These are phyloP conservation scores for Leishmania aethiopica DNA, from an alignment of 208 protist genomes.

Conservation along the genomic window DNA sequence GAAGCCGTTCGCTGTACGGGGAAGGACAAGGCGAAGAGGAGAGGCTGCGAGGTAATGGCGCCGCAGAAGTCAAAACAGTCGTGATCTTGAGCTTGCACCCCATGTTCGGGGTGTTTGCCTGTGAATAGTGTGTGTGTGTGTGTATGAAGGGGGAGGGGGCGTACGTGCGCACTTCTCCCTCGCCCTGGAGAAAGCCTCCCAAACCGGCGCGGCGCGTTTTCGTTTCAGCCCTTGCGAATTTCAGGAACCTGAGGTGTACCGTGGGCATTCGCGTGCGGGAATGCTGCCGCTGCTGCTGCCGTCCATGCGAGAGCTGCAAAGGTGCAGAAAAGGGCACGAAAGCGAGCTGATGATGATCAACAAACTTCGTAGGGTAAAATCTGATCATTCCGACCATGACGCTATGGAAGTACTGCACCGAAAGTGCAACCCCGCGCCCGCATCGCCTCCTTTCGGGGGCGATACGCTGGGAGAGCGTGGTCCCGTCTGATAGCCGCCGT, in stretches of 20 bases:
- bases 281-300: neutral
- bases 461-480: neutral
- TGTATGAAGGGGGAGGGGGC: neutral
- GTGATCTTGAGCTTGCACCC: neutral
- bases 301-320: neutral
- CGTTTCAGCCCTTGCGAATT: neutral
- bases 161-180: neutral
- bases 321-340: neutral
- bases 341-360: conserved; percentile 7
- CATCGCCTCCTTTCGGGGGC: neutral
- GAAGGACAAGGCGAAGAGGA: neutral
- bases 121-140: neutral
- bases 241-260: neutral
- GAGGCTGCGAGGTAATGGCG: neutral
- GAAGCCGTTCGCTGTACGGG: neutral
- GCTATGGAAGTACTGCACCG: conserved; percentile 25
- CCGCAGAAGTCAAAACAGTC: neutral
- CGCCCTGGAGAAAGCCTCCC: neutral
- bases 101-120: neutral
- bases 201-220: neutral
- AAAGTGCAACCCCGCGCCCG: neutral
- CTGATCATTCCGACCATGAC: conserved; percentile 39
- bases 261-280: neutral
- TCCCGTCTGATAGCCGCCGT: conserved; percentile 5
- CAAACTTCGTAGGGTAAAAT: conserved; percentile 66